Conservation (phyloP, 192 early-diverging fungal genomes). For the Coemansia sp. region DNA sequence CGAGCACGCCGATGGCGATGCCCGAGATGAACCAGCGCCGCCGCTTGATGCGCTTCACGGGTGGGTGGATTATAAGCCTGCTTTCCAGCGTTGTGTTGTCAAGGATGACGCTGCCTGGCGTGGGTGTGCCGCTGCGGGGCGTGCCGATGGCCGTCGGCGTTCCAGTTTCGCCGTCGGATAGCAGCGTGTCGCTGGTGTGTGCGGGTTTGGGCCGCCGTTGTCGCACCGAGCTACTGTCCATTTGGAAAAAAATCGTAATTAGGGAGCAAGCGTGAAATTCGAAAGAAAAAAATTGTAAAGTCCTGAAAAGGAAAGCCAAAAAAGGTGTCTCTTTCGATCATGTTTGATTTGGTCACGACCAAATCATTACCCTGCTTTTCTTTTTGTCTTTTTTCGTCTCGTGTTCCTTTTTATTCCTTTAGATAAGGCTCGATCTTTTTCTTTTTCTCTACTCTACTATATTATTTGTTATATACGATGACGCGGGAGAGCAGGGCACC, state of each 20-base stretch:
- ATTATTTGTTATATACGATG: too few species aligned
- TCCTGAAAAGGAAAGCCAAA: too few species aligned
- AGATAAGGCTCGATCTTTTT: too few species aligned
- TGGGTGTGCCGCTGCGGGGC: conserved; percentile 4
- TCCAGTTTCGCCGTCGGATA: conserved; percentile 7
- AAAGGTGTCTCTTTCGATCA: too few species aligned
- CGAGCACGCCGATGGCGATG: conserved; percentile 56
- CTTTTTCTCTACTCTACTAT: neutral
- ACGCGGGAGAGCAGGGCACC: conserved; percentile 18
- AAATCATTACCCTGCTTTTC: too few species aligned
- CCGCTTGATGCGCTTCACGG: conserved; percentile 20
- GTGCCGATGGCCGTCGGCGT: conserved; percentile 29
- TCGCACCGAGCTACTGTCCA: neutral
- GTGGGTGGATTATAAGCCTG: conserved; percentile 8
- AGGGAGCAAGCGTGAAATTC: too few species aligned
- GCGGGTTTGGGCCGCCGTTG: neutral
- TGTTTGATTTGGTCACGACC: too few species aligned
- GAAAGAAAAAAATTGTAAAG: too few species aligned
- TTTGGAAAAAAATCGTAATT: too few species aligned
- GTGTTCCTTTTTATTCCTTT: too few species aligned
- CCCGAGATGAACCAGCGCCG: conserved; percentile 57
- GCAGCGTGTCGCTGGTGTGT: neutral
- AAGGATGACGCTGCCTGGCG: neutral
- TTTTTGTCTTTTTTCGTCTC: too few species aligned
- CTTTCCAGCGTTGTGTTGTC: neutral